Base-by-base conservation (phyloP, 331 rosid genomes). In the Pyracantha coccinea region DNA sequence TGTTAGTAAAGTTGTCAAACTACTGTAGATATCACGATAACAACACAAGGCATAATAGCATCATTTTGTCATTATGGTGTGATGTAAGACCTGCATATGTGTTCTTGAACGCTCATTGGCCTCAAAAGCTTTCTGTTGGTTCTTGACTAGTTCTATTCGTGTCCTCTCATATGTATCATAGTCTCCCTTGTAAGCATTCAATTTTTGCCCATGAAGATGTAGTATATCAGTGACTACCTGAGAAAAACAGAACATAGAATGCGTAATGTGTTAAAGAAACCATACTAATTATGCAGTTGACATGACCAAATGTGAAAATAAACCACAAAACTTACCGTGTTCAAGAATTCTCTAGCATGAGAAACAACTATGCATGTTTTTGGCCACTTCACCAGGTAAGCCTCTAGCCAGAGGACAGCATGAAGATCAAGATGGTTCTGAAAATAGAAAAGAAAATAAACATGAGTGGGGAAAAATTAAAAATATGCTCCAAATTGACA, bases 351-450 rank as follows among this genome's bases (percentile, higher is more conserved):
- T 80, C 99, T 90, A 75, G 99, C 99, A 82, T 92, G 99, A 82
- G 99, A 94, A 85, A 94, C 99, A 69, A 94, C 93, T 68, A 94
- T 92, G 72, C 92, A 86, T 52, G 99, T 92, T 78, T 94, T 94
- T 14, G 96, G 97, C 99, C 99, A 94, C 81, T 90, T 94, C 87
- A 85, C 89, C 79, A 94, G 82, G 89, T 94, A 92, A 2, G 92
- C 11, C 68, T 94, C 99, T 82, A 94, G 88, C 99, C 99, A 94
- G 59, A 94, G 86, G 81, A 94, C 99, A 60, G 99, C 99, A 72
- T 94, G 99, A 78, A 94, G 99, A 92, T 94, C 99, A 77, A 94
- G 97, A 94, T 94, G 99, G 75, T 94, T 94, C 99, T 94, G 96
- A 68, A 83, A 83, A 29, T 76, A 69, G 75, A 76, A 29, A 57